Evolutionary conservation across 352 stramenopile genomes (phyloP).

Genomic region (Globisporangium echinulatum): DNA sequence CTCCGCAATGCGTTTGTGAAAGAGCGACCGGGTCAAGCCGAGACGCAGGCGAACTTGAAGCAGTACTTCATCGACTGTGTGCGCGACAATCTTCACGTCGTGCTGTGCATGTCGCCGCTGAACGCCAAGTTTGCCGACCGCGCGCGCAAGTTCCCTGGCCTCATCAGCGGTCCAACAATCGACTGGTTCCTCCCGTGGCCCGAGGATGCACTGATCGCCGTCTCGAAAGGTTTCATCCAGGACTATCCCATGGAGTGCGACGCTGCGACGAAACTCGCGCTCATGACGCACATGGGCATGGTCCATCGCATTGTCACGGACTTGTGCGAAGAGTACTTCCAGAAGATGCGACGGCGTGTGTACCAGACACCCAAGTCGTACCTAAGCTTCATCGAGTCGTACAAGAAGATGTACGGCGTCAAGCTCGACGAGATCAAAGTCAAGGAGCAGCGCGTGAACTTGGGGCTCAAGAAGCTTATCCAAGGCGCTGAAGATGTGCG

Average conservation of each 20-base stretch:
- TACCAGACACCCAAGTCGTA: constrained; percentile 99
- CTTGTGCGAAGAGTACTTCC: constrained; percentile 97
- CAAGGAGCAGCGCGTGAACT: constrained; percentile 95
- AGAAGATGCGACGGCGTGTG: constrained; percentile 95
- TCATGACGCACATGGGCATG: constrained; percentile 98
- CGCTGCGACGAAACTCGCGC: constrained; percentile 66
- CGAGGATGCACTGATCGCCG: constrained; percentile 95
- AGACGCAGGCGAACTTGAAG: constrained; percentile 96
- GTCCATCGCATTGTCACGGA: constrained; percentile 97
- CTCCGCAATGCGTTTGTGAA: constrained; percentile 93
- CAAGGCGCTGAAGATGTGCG: constrained; percentile 96
- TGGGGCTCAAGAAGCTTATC: constrained; percentile 97
- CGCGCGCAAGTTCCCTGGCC: constrained; percentile 95
- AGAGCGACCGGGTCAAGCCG: constrained; percentile 90
- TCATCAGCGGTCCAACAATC: constrained; percentile 97
- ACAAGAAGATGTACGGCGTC: constrained; percentile 96
- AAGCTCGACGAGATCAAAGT: constrained; percentile 94
- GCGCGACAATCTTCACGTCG: constrained; percentile 97
- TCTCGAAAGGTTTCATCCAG: constrained; percentile 95
- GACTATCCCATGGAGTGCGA: constrained; percentile 95
- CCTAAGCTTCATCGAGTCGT: constrained; percentile 97
- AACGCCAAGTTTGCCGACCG: constrained; percentile 97
- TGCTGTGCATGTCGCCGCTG: constrained; percentile 98
- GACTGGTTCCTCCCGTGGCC: constrained; percentile 99
- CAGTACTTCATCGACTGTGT: constrained; percentile 98